Conservation (phyloP, 768 basidiomycete genomes). For the Boletus rubropictus region DNA sequence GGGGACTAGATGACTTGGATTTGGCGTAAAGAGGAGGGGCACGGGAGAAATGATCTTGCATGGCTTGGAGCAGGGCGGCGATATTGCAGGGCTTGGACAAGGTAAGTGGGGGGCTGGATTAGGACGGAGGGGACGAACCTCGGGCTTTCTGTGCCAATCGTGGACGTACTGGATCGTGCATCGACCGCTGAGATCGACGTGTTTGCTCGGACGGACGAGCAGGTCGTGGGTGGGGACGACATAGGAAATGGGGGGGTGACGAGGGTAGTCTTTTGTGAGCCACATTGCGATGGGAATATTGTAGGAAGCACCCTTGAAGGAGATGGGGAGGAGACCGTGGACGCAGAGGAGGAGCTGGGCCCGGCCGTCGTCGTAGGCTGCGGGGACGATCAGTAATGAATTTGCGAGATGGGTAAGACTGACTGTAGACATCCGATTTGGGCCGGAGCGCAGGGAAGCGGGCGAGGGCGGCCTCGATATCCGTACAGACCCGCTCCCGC, state of each 20-base stretch:
- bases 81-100: slow-evolving; percentile 65
- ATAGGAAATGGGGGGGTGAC: slow-evolving; percentile 76
- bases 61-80: slow-evolving; percentile 62
- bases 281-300: slow-evolving; percentile 92
- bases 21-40: slow-evolving; percentile 89
- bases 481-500: slow-evolving; percentile 51
- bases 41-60: slow-evolving; percentile 78
- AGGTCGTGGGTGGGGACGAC: slow-evolving; percentile 90
- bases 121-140: slow-evolving; percentile 31
- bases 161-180: slow-evolving; percentile 64
- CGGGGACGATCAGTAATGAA: slow-evolving; percentile 4
- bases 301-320: slow-evolving; percentile 69
- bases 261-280: slow-evolving; percentile 82
- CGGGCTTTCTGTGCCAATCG: slow-evolving; percentile 77
- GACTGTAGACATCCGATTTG: slow-evolving; percentile 78
- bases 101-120: not conserved
- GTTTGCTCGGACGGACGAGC: slow-evolving; percentile 71
- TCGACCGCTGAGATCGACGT: slow-evolving; percentile 77
- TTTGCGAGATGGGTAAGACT: slow-evolving; percentile 16
- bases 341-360: slow-evolving; percentile 86
- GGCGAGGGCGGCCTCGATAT: slow-evolving; percentile 56
- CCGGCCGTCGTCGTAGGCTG: slow-evolving; percentile 93
- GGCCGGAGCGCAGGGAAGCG: slow-evolving; percentile 57
- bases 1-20: slow-evolving; percentile 39
- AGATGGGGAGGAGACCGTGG: slow-evolving; percentile 87